Percentiles rank a stretch among this genome's conserved stretches.
Conservation (phyloP, 2,329 filamentous ascomycete genomes). For the Didymella segeticola region DNA sequence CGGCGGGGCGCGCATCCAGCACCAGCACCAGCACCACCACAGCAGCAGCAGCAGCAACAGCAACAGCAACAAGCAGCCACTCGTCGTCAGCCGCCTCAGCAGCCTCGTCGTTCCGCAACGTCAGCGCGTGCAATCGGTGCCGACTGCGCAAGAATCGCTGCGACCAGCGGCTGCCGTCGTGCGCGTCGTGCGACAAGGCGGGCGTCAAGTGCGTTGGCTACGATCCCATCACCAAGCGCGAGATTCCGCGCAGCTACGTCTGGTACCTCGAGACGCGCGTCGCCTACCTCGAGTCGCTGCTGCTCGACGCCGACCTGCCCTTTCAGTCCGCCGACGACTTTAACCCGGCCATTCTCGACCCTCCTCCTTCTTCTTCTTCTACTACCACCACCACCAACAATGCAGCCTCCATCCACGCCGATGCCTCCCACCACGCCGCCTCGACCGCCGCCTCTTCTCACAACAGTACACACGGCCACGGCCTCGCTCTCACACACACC, state of each 20-base stretch:
- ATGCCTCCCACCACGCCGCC: too few species aligned
- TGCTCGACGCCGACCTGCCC: conserved; percentile 71
- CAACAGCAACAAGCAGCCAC: conserved; percentile 19
- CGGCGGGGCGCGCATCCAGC: too few species aligned
- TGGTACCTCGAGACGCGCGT: conserved; percentile 92
- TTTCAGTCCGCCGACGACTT: conserved; percentile 76
- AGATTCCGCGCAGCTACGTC: conserved; percentile 92
- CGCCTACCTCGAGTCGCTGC: conserved; percentile 78
- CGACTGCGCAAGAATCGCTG: conserved; percentile 92
- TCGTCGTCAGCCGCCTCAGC: neutral
- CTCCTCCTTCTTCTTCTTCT: too few species aligned
- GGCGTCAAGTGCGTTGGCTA: conserved; percentile 90
- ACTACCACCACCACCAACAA: too few species aligned
- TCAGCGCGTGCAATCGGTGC: conserved; percentile 90
- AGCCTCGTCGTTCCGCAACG: conserved; percentile 56
- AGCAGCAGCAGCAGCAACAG: conserved; percentile 21
- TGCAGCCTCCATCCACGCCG: too few species aligned
- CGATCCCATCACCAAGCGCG: conserved; percentile 93
- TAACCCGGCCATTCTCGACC: conserved; percentile 49
- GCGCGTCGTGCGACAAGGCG: conserved; percentile 92
- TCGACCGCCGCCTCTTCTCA: neutral
- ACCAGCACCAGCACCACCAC: conserved; percentile 44
- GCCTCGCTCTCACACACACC: conserved; percentile 32
- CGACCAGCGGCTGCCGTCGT: conserved; percentile 90
- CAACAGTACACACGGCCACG: conserved; percentile 18